phyloP scores from a whole-genome alignment of 768 basidiomycete genomes.

The Cubamyces sp. region DNA sequence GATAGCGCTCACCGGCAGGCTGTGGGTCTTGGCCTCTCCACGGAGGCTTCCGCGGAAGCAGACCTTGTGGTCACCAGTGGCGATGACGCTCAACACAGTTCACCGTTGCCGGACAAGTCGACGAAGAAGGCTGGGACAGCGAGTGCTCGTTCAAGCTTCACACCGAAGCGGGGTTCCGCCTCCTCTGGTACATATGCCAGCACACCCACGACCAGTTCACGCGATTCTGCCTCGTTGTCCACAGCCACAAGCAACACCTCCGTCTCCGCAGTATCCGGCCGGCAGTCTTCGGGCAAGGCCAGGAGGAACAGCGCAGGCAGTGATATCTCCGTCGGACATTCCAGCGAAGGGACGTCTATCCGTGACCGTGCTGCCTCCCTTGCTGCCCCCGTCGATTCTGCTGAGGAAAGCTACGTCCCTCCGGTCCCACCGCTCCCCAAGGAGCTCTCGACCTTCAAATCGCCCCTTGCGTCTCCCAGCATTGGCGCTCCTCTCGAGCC shows the following conservation, averaged over 20 bases:
- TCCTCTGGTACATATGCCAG: slow-evolving; percentile 87
- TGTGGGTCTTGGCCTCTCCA: slow-evolving; percentile 40
- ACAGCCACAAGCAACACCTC: slow-evolving; percentile 79
- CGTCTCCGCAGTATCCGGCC: slow-evolving; percentile 68
- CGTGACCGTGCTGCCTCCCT: slow-evolving; percentile 73
- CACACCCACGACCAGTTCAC: slow-evolving; percentile 75
- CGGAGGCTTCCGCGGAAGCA: slow-evolving; percentile 41
- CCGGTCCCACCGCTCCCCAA: slow-evolving; percentile 94
- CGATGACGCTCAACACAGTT: slow-evolving; percentile 48
- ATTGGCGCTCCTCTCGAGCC: slow-evolving; percentile 52
- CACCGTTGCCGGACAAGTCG: slow-evolving; percentile 58
- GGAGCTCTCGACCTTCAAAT: slow-evolving; percentile 78
- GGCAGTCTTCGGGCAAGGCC: slow-evolving; percentile 67
- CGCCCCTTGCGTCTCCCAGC: slow-evolving; percentile 65
- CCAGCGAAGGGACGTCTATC: slow-evolving; percentile 62
- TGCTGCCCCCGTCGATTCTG: slow-evolving; percentile 58
- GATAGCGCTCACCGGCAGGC: slow-evolving; percentile 42
- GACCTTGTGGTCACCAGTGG: slow-evolving; percentile 55
- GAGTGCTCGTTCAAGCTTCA: slow-evolving; percentile 71
- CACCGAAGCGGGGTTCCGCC: slow-evolving; percentile 86
- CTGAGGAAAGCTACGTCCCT: slow-evolving; percentile 74
- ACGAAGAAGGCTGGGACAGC: slow-evolving; percentile 64
- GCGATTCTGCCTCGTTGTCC: slow-evolving; percentile 86
- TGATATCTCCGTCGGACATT: slow-evolving; percentile 78
- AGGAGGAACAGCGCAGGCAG: slow-evolving; percentile 85